Evolutionary conservation across 495 filamentous ascomycete species (phyloP), one percentile per base, ranked within the genome.

Genomic region (Sordaria brevicollis): DNA sequence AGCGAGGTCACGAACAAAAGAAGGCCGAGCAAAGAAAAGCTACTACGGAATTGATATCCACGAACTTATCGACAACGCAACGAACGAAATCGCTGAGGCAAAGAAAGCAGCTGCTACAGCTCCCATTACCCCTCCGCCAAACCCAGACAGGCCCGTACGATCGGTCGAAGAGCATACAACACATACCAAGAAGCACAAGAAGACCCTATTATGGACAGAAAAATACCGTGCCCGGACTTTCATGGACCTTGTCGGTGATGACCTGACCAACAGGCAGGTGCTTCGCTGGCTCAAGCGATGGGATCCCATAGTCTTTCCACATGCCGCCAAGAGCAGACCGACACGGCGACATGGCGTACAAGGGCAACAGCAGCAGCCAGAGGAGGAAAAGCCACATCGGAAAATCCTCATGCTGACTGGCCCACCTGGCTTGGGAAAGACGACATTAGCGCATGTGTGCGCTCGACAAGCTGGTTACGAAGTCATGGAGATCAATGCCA

Each of bases 1-100:
- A 31, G 83, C 86, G 33, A 87, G 91, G 19, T 94, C 91, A 4
- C 86, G 81, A 38, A 87, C 86, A 5, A 88, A 85, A 71, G 83
- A 90, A 71, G 90, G 92, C 37, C 83, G 88, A 71, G 92, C 93
- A n/a, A 88, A 87, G 73, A 91, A 89, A 77, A 91, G 87, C 76
- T 97, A 92, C 76, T 99, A 94, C 78, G 95, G 95, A 8, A 90
- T 99, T 69, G 89, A 97, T 33, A 94, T 99, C 19, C 93, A 96
- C 73, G 80, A 86, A 57, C 79, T 97, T 29, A 81, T 97, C 49
- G 91, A 94, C 67, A 84, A 91, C 5, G 85, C 89, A n/a, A 79
- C 79, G n/a, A 78, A 81, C 25, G 79, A 86, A 39, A 80, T 85
- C 17, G 73, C 78, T 33, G 72, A 75, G 65, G 76, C 73, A 11